Percentiles rank a stretch among this genome's conserved stretches.
These are phyloP conservation scores for Apiospora aurea DNA, from an alignment of 2,329 filamentous ascomycete species.

Conservation along the genomic window DNA sequence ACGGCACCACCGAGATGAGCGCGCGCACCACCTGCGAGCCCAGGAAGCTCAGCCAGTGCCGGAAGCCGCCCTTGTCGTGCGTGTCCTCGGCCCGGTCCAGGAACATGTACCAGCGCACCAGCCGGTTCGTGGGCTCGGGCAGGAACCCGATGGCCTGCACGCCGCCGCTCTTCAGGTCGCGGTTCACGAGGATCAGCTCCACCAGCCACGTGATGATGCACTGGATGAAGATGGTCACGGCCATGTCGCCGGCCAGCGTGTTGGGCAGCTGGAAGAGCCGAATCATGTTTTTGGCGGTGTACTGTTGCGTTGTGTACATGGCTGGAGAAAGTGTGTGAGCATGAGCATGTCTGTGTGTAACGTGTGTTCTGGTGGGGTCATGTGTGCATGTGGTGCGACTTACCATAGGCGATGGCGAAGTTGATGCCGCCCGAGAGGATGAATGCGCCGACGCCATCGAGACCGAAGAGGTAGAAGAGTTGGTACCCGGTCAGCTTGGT, in stretches of 20 bases:
- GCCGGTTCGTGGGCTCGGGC: constrained; percentile 42
- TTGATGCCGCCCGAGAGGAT: constrained; percentile 59
- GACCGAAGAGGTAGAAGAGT: constrained; percentile 55
- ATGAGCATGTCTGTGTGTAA: constrained; percentile 16
- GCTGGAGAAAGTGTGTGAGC: constrained; percentile 23
- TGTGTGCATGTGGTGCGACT: constrained; percentile 26
- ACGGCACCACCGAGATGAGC: constrained; percentile 45
- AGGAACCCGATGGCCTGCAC: constrained; percentile 57
- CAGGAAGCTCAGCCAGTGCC: constrained; percentile 44
- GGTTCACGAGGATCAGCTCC: constrained; percentile 55
- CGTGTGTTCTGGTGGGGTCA: constrained; percentile 22
- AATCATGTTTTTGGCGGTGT: constrained; percentile 47
- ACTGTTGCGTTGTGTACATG: constrained; percentile 35
- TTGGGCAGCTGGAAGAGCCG: constrained; percentile 58
- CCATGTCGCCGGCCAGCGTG: constrained; percentile 58
- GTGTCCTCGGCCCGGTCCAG: constrained; percentile 43
- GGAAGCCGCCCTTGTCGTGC: constrained; percentile 37
- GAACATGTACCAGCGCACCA: constrained; percentile 54
- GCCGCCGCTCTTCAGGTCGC: constrained; percentile 52
- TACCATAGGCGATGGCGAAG: constrained; percentile 60
- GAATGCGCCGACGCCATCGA: constrained; percentile 55
- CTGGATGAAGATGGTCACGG: constrained; percentile 59
- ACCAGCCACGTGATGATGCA: constrained; percentile 59
- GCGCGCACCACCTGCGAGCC: constrained; percentile 46
- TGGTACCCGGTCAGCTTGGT: constrained; percentile 51